Conservation (phyloP, 1,139 yeast species). For the Lodderomyces jiufengensis region DNA sequence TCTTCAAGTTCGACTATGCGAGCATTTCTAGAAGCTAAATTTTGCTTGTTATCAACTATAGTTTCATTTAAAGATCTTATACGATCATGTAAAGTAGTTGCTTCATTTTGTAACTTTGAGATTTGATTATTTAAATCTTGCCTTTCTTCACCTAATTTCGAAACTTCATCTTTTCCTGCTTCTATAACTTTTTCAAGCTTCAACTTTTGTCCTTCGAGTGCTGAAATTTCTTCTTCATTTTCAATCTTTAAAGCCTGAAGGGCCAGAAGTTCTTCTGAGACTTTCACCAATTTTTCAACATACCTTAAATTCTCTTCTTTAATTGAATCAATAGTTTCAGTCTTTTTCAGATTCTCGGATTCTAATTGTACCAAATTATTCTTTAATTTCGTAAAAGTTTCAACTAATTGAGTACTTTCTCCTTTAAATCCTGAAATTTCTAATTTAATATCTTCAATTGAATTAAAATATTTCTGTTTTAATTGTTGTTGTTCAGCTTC, state of each 20-base stretch:
- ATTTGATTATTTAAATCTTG: too few species aligned
- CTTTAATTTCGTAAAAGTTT: conserved; percentile 4
- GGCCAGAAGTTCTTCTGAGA: too few species aligned
- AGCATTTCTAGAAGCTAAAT: too few species aligned
- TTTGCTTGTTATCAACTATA: neutral
- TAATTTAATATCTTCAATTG: conserved; percentile 8
- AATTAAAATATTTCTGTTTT: conserved; percentile 5
- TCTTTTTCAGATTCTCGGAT: conserved; percentile 2
- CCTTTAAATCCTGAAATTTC: conserved; percentile 8
- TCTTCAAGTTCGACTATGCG: neutral
- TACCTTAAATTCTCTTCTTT: neutral
- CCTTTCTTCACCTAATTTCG: neutral
- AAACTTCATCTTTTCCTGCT: neutral
- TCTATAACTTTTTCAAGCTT: neutral
- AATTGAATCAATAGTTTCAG: neutral
- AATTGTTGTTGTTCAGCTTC: conserved; percentile 5
- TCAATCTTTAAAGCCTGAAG: too few species aligned
- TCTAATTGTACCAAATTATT: conserved; percentile 4
- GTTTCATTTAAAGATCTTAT: neutral
- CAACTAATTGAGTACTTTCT: conserved; percentile 5
- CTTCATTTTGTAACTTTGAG: too few species aligned
- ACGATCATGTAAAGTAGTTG: neutral
- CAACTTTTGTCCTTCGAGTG: neutral
- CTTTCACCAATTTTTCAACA: conserved; percentile 3
- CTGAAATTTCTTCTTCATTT: conserved; percentile 1